A percentile compares a stretch with the other conserved stretches of the same genome.
Evolutionary conservation across 768 basidiomycete genomes (phyloP).

Genomic region (Tricholoma bakamatsutake): DNA sequence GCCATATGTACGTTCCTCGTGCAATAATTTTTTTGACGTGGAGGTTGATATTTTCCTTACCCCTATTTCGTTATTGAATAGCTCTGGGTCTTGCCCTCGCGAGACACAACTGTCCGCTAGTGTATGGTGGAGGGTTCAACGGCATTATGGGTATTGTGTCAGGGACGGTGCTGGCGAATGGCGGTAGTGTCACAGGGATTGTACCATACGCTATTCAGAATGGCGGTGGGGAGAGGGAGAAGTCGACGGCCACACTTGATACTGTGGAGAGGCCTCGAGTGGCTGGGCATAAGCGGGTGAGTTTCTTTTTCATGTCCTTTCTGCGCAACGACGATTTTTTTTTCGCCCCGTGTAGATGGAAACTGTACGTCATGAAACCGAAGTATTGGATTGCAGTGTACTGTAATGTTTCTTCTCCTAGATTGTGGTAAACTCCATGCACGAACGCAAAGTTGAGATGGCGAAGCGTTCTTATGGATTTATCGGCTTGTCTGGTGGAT

Average conservation of each 20-base stretch:
- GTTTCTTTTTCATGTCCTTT: background rate
- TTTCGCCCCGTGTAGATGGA: background rate
- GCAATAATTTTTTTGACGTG: background rate
- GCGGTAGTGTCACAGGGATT: slow-evolving; percentile 73
- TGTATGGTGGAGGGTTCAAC: slow-evolving; percentile 82
- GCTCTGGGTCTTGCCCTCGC: slow-evolving; percentile 76
- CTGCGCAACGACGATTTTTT: background rate
- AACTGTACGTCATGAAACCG: background rate
- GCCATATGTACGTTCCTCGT: slow-evolving; percentile 54
- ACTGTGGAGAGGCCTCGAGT: slow-evolving; percentile 5
- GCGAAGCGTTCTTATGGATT: slow-evolving; percentile 77
- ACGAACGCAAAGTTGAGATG: slow-evolving; percentile 90
- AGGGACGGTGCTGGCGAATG: slow-evolving; percentile 51
- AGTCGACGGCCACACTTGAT: slow-evolving; percentile 24
- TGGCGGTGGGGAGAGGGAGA: slow-evolving; percentile 57
- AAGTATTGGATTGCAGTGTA: slow-evolving; percentile 3
- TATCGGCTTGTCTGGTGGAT: slow-evolving; percentile 88
- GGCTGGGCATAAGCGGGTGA: background rate
- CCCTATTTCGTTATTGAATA: slow-evolving; percentile 19
- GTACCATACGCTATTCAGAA: slow-evolving; percentile 71
- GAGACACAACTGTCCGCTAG: slow-evolving; percentile 49
- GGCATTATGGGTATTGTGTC: slow-evolving; percentile 89
- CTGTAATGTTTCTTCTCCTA: slow-evolving; percentile 17
- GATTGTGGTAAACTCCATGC: slow-evolving; percentile 79
- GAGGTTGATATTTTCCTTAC: background rate